Evolutionary conservation across 495 filamentous ascomycete species (phyloP).

Genomic region (Penicillium antarcticum): DNA sequence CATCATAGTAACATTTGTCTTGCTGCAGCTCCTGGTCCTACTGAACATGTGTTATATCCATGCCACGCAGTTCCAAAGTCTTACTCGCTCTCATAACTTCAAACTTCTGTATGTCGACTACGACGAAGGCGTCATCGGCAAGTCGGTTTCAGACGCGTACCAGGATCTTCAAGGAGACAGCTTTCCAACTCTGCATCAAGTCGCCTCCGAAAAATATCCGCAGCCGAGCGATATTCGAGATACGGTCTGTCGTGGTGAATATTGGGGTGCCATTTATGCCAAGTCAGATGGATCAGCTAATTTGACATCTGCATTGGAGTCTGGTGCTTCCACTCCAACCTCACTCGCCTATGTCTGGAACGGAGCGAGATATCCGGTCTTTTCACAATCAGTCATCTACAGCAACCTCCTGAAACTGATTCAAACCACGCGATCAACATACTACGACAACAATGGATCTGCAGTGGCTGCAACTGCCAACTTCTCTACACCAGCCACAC

Average conservation of each 20-base stretch:
- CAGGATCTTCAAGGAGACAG: constrained; percentile 17
- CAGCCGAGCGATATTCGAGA: constrained; percentile 16
- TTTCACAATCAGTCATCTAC: constrained; percentile 27
- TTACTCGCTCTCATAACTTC: constrained; percentile 10
- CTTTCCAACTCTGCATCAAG: constrained; percentile 31
- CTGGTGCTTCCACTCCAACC: constrained; percentile 11
- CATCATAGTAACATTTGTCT: neutral
- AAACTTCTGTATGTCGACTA: constrained; percentile 43
- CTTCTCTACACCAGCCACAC: constrained; percentile 12
- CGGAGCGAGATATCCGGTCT: constrained; percentile 39
- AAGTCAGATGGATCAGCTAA: constrained; percentile 20
- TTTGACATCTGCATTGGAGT: constrained; percentile 3
- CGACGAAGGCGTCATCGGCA: constrained; percentile 39
- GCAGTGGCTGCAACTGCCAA: constrained; percentile 14
- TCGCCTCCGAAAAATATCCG: constrained; percentile 15
- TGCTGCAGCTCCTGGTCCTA: neutral
- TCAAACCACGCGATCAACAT: constrained; percentile 22
- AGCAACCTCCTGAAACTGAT: constrained; percentile 24
- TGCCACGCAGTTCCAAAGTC: constrained; percentile 1
- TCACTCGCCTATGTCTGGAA: constrained; percentile 43
- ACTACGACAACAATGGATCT: constrained; percentile 27
- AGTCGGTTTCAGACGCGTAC: constrained; percentile 35
- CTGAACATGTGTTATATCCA: constrained; percentile 6
- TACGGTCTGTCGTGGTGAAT: constrained; percentile 32
- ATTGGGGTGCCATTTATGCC: constrained; percentile 39